Evolutionary conservation across 805 yeast genomes (phyloP).

Genomic region (Nakazawaea sp.): DNA sequence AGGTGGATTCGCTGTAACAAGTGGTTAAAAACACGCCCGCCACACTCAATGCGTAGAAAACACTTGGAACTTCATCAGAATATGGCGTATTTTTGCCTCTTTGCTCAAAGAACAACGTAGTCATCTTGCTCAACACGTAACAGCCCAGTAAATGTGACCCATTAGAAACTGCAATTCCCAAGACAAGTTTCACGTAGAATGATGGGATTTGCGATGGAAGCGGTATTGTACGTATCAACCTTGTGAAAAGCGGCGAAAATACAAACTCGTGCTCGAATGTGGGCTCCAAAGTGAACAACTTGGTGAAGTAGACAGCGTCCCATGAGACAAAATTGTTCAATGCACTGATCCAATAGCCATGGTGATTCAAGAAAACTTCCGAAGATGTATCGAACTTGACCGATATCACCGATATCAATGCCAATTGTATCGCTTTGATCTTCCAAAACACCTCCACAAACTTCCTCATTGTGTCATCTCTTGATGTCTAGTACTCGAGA

Average conservation of each 20-base stretch:
- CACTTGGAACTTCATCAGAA: constrained; percentile 16
- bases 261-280: constrained; percentile 85
- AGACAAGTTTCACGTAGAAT: constrained; percentile 35
- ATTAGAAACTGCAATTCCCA: constrained; percentile 46
- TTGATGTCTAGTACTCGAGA: no score
- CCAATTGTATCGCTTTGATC: constrained; percentile 31
- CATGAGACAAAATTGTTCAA: constrained; percentile 59
- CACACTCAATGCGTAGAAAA: constrained; percentile 56
- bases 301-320: constrained; percentile 79
- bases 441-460: no score
- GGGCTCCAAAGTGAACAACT: constrained; percentile 34
- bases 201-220: constrained; percentile 9
- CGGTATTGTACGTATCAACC: constrained; percentile 27
- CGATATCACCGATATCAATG: constrained; percentile 32
- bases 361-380: constrained; percentile 8
- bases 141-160: constrained; percentile 42
- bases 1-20: constrained; percentile 71
- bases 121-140: constrained; percentile 41
- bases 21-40: constrained; percentile 74
- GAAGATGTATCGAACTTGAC: constrained; percentile 45
- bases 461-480: no score
- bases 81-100: constrained; percentile 2
- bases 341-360: constrained; percentile 17
- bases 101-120: constrained; percentile 22
- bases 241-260: constrained; percentile 75